phyloP scores from a whole-genome alignment of 306 rosid species.

The Cicer bijugum region DNA sequence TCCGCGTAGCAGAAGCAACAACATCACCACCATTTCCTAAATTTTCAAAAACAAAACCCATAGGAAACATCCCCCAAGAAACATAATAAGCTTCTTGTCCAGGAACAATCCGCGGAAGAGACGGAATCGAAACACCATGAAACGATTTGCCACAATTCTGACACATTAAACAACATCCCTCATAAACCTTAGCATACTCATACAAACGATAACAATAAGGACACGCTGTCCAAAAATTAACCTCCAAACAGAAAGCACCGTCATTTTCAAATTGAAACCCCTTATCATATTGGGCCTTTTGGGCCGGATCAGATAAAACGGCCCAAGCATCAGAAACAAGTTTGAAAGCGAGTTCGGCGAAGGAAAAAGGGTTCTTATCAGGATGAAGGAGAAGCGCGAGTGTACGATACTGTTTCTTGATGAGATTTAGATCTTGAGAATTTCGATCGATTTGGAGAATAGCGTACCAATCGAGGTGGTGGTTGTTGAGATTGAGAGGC shows the following conservation, averaged over 20 bases:
- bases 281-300: slow-evolving; percentile 62
- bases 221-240: slow-evolving; percentile 91
- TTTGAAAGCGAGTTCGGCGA: slow-evolving; percentile 73
- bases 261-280: slow-evolving; percentile 4
- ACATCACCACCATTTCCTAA: slow-evolving; percentile 29
- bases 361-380: slow-evolving; percentile 72
- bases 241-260: background rate
- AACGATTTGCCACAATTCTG: slow-evolving; percentile 79
- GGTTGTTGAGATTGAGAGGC: slow-evolving; percentile 58
- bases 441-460: slow-evolving; percentile 68
- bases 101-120: slow-evolving; percentile 67
- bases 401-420: slow-evolving; percentile 70
- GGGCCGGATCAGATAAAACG: slow-evolving; percentile 62
- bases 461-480: slow-evolving; percentile 77
- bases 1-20: slow-evolving; percentile 34
- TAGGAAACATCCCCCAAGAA: slow-evolving; percentile 81
- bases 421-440: slow-evolving; percentile 60
- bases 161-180: slow-evolving; percentile 79
- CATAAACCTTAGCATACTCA: slow-evolving; percentile 76
- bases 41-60: slow-evolving; percentile 58
- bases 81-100: slow-evolving; percentile 90
- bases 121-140: slow-evolving; percentile 57
- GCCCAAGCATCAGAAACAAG: slow-evolving; percentile 89
- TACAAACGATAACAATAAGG: slow-evolving; percentile 80
- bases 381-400: slow-evolving; percentile 86